Evolutionary conservation across 2,329 filamentous ascomycete genomes (phyloP).

Genomic region (Verticillium nonalfalfae): DNA sequence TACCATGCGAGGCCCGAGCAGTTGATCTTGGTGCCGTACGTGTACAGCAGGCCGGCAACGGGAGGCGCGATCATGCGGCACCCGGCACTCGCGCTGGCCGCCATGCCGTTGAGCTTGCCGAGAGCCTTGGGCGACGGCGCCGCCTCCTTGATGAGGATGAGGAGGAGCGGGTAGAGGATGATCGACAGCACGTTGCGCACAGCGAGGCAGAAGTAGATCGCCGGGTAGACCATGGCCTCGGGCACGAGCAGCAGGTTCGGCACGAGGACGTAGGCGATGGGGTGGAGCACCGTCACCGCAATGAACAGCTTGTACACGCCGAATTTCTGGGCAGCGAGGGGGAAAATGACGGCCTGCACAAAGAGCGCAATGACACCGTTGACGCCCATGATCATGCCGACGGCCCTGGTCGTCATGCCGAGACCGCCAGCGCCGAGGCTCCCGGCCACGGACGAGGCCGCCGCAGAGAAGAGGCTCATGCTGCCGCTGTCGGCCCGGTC

Average conservation of each 20-base stretch:
- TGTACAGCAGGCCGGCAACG: slow-evolving; percentile 57
- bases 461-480: slow-evolving; percentile 23
- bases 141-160: slow-evolving; percentile 63
- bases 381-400: slow-evolving; percentile 55
- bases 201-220: slow-evolving; percentile 51
- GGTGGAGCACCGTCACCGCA: slow-evolving; percentile 52
- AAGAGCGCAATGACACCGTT: slow-evolving; percentile 54
- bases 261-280: slow-evolving; percentile 53
- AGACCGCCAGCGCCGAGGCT: slow-evolving; percentile 54
- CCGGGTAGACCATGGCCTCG: slow-evolving; percentile 40
- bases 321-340: slow-evolving; percentile 48
- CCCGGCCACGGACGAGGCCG: slow-evolving; percentile 23
- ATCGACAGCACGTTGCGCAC: slow-evolving; percentile 57
- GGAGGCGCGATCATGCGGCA: slow-evolving; percentile 64
- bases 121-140: slow-evolving; percentile 50
- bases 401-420: slow-evolving; percentile 54
- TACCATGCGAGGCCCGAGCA: slow-evolving; percentile 61
- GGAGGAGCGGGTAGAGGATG: slow-evolving; percentile 57
- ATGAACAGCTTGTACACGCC: slow-evolving; percentile 57
- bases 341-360: slow-evolving; percentile 55
- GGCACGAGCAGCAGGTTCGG: slow-evolving; percentile 53
- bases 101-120: slow-evolving; percentile 60
- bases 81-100: slow-evolving; percentile 58
- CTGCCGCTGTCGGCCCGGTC: slow-evolving; percentile 37
- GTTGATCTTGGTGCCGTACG: slow-evolving; percentile 49